Base-by-base conservation (phyloP, 495 filamentous ascomycete species). In the Cercophora sp. region DNA sequence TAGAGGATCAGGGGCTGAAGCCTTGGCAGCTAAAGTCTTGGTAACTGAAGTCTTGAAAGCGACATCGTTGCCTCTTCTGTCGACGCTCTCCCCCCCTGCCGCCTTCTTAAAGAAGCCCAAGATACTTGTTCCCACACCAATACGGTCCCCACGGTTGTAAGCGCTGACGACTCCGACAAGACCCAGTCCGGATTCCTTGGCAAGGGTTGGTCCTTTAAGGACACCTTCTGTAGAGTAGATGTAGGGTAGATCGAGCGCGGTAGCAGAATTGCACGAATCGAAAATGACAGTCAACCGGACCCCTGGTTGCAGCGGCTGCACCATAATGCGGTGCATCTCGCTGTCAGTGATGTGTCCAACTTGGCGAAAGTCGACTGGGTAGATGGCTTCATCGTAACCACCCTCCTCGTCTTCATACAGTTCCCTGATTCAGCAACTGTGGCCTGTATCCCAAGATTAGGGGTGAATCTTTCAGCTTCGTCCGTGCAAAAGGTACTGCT, bases 301-400 rank as follows among this genome's bases (percentile, higher is more conserved):
- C 52, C 93, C 93, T 10, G 87, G 78, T 57, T 79, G 79, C 11
- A 98, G 76, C 8, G 89, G 83, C 40, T 73, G 74, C 42, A 98
- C 93, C 91, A 98, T 94, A 66, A 97, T 96, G 48, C 87, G 80
- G 66, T 98, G 93, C 90, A 98, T 96, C 72, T 97, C 92, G 61
- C 97, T 93, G 66, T 98, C 93, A 51, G 94, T 90, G 58, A 98
- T 96, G 67, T 96, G 93, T 2, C 93, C 93, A 35, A 85, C 85
- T 48, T 80, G 78, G 35, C 89, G 78, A 78, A 96, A 97, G 66
- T 98, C 93, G 4, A 96, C 90, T 2, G 93, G 93, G 66, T 96
- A 98, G 63, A 98, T 94, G 37, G 96, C 94, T 70, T 98, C 93
- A 61, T 98, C 93, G 62, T 96, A 96, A 53, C 92, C 92, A 59